A percentile compares a stretch with the other conserved stretches of the same genome.
Evolutionary conservation across 2,329 filamentous ascomycete species (phyloP).

Genomic region (Rhynchosporium agropyri): DNA sequence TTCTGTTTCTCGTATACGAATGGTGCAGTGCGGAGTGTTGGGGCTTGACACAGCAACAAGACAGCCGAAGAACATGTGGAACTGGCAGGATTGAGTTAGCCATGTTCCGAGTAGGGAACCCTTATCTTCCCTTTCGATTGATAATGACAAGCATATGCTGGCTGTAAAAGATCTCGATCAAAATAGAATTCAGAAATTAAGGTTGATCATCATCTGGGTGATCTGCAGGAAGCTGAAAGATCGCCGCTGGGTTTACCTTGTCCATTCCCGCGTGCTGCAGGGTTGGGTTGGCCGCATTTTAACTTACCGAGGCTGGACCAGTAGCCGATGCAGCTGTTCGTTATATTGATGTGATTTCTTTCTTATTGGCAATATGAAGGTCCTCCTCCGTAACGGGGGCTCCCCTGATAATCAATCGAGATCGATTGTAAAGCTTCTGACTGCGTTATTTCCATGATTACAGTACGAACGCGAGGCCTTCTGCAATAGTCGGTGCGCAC

Average conservation of each 20-base stretch:
- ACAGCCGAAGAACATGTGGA: constrained; percentile 9
- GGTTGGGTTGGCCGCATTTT: background rate
- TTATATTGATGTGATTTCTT: background rate
- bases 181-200: background rate
- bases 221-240: constrained; percentile 12
- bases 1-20: constrained; percentile 3
- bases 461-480: too few species aligned
- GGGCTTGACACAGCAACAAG: background rate
- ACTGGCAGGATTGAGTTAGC: constrained; percentile 3
- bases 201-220: constrained; percentile 2
- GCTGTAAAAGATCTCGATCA: background rate
- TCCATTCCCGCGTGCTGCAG: constrained; percentile 1
- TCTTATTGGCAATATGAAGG: constrained; percentile 6
- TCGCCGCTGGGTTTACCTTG: constrained; percentile 6
- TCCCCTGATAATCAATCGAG: constrained; percentile 1
- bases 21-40: constrained; percentile 5
- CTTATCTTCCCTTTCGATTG: background rate
- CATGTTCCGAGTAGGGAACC: constrained; percentile 14
- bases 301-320: background rate
- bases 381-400: background rate
- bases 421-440: background rate
- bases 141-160: background rate
- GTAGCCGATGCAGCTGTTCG: background rate
- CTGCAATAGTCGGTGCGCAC: constrained; percentile 6
- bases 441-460: background rate